Conservation (phyloP, 495 filamentous ascomycete species). For the Aspergillus incahuasiensis region DNA sequence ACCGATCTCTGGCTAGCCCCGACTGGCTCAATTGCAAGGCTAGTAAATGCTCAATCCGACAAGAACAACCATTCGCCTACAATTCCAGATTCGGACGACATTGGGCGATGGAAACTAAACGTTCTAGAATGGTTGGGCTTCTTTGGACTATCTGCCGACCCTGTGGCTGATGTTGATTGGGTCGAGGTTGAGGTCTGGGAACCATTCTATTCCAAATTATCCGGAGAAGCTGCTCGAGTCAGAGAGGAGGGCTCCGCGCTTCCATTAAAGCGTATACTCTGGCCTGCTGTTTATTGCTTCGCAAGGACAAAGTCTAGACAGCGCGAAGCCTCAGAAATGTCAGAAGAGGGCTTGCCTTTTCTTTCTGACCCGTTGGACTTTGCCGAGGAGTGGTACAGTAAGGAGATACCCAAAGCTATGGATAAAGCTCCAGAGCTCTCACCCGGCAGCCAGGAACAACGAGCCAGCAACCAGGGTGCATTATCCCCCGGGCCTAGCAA, state of each 20-base stretch:
- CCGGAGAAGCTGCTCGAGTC: conserved; percentile 33
- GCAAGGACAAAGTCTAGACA: conserved; percentile 27
- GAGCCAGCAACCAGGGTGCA: conserved; percentile 25
- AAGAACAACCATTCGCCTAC: conserved; percentile 11
- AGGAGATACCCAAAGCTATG: conserved; percentile 24
- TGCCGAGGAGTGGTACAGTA: conserved; percentile 64
- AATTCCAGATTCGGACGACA: conserved; percentile 16
- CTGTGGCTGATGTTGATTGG: conserved; percentile 37
- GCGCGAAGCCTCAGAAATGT: conserved; percentile 11
- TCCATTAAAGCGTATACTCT: conserved; percentile 43
- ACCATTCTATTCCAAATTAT: conserved; percentile 41
- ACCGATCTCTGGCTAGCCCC: conserved; percentile 49
- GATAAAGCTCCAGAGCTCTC: conserved; percentile 23
- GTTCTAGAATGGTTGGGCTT: conserved; percentile 39
- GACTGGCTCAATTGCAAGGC: conserved; percentile 43
- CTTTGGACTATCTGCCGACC: conserved; percentile 34
- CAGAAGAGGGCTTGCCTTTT: conserved; percentile 7
- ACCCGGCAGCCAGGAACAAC: conserved; percentile 35
- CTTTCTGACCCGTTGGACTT: conserved; percentile 56
- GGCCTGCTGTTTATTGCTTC: conserved; percentile 48
- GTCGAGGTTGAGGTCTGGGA: conserved; percentile 47
- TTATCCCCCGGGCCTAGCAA: conserved; percentile 22
- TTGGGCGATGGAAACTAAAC: conserved; percentile 35
- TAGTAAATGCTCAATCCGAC: conserved; percentile 29
- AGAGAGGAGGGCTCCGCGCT: conserved; percentile 34